Percentiles rank a stretch among this genome's conserved stretches.
phyloP scores from a whole-genome alignment of 768 basidiomycete genomes.

The Cubamyces sp. region DNA sequence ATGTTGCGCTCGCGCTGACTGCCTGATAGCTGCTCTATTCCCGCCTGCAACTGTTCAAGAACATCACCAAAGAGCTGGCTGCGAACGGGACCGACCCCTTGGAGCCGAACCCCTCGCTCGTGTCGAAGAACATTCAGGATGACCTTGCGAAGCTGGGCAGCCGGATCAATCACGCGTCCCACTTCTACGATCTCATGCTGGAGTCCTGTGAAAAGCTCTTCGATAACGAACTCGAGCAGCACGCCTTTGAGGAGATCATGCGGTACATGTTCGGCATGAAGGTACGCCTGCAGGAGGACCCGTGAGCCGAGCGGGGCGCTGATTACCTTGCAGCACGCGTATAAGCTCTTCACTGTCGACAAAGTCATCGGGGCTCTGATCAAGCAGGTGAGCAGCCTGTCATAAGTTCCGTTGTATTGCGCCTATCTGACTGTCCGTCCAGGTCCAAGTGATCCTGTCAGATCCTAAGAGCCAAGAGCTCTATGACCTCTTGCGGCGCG shows the following conservation, averaged over 20 bases:
- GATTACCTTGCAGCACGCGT: slow-evolving; percentile 57
- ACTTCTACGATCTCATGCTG: slow-evolving; percentile 83
- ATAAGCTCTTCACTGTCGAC: slow-evolving; percentile 92
- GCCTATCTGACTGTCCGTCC: not conserved
- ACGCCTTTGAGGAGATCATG: slow-evolving; percentile 89
- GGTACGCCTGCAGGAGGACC: slow-evolving; percentile 42
- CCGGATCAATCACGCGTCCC: slow-evolving; percentile 50
- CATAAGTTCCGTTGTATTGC: not conserved
- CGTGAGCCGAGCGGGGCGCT: not conserved
- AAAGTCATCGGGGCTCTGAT: slow-evolving; percentile 87
- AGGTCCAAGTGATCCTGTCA: slow-evolving; percentile 70
- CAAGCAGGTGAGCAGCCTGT: slow-evolving; percentile 67
- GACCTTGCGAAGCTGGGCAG: slow-evolving; percentile 30
- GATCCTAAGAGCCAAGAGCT: slow-evolving; percentile 76
- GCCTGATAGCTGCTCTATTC: slow-evolving; percentile 75
- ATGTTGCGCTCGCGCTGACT: slow-evolving; percentile 1
- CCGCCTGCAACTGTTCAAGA: slow-evolving; percentile 79
- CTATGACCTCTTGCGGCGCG: slow-evolving; percentile 69
- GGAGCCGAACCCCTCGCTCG: slow-evolving; percentile 41
- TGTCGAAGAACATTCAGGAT: slow-evolving; percentile 42
- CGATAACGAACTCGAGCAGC: slow-evolving; percentile 88
- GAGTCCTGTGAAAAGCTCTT: slow-evolving; percentile 90
- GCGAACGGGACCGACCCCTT: slow-evolving; percentile 33
- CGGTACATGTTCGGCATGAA: slow-evolving; percentile 84
- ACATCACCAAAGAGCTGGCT: slow-evolving; percentile 55